These are phyloP conservation scores for Leishmania martiniquensis DNA, from an alignment of 208 protist species.

Conservation along the genomic window DNA sequence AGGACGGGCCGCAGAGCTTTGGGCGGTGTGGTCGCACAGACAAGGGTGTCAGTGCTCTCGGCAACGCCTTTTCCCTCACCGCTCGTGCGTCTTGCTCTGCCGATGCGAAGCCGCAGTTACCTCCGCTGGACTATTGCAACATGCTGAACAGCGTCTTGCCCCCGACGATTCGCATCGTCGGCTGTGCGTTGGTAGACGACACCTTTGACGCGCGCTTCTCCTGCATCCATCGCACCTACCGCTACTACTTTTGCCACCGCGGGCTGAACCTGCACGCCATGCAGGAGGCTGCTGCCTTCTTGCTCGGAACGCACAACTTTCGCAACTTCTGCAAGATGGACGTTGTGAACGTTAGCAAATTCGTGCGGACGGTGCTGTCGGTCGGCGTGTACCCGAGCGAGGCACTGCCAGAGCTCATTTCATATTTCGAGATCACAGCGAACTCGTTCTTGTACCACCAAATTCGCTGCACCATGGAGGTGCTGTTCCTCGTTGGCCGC, in stretches of 20 bases:
- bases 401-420: slow-evolving; percentile 65
- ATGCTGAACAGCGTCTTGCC: slow-evolving; percentile 96
- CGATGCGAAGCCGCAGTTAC: slow-evolving; percentile 32
- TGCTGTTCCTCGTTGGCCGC: slow-evolving; percentile 91
- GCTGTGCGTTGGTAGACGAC: slow-evolving; percentile 89
- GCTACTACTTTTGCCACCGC: slow-evolving; percentile 92
- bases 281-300: slow-evolving; percentile 75
- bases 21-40: slow-evolving; percentile 87
- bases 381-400: slow-evolving; percentile 62
- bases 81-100: slow-evolving; percentile 61
- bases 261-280: slow-evolving; percentile 90
- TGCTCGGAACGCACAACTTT: slow-evolving; percentile 97
- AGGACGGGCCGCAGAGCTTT: slow-evolving; percentile 63
- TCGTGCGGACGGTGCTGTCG: slow-evolving; percentile 75
- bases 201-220: slow-evolving; percentile 94
- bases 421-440: slow-evolving; percentile 91
- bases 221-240: slow-evolving; percentile 89
- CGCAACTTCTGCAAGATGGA: slow-evolving; percentile 98
- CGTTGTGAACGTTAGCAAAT: slow-evolving; percentile 93
- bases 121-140: slow-evolving; percentile 92
- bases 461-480: slow-evolving; percentile 95
- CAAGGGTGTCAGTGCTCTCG: slow-evolving; percentile 89
- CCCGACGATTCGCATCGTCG: slow-evolving; percentile 93
- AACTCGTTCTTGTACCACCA: slow-evolving; percentile 98
- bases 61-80: slow-evolving; percentile 79